These are phyloP conservation scores for Pestalotiopsis sp. DNA, from an alignment of 2,329 filamentous ascomycete species.

Conservation along the genomic window DNA sequence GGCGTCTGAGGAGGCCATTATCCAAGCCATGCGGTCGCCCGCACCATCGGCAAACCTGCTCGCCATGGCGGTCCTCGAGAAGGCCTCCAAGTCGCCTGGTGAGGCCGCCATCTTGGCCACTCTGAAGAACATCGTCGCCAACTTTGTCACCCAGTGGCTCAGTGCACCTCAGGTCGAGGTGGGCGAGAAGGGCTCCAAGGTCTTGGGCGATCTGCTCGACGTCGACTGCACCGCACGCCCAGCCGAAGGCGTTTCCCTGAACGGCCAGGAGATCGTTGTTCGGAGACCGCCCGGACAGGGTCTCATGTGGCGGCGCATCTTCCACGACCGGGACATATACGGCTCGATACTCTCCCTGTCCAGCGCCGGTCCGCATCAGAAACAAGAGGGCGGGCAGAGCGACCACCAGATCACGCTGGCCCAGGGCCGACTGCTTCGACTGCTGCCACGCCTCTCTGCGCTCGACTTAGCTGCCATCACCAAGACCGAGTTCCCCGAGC, in stretches of 20 bases:
- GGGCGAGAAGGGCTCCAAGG: slow-evolving; percentile 53
- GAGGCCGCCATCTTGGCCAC: slow-evolving; percentile 54
- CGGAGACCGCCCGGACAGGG: slow-evolving; percentile 51
- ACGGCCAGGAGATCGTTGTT: slow-evolving; percentile 39
- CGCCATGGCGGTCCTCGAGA: slow-evolving; percentile 58
- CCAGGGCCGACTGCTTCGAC: slow-evolving; percentile 54
- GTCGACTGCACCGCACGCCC: slow-evolving; percentile 51
- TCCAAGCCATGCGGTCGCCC: slow-evolving; percentile 56
- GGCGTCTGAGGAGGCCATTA: slow-evolving; percentile 52
- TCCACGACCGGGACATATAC: slow-evolving; percentile 48
- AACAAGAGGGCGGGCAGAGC: slow-evolving; percentile 21
- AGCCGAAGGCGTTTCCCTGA: slow-evolving; percentile 29
- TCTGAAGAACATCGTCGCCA: slow-evolving; percentile 50
- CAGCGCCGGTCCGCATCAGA: slow-evolving; percentile 32
- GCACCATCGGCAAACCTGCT: slow-evolving; percentile 60
- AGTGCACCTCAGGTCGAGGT: slow-evolving; percentile 56
- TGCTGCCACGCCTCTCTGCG: slow-evolving; percentile 52
- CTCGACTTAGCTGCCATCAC: slow-evolving; percentile 47
- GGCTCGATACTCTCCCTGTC: slow-evolving; percentile 45
- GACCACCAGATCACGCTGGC: slow-evolving; percentile 49
- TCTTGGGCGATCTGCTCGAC: slow-evolving; percentile 57
- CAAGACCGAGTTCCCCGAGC: slow-evolving; percentile 37
- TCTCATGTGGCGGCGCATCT: slow-evolving; percentile 56
- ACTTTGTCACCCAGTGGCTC: slow-evolving; percentile 56
- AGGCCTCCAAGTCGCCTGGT: slow-evolving; percentile 50